Percentiles rank a stretch among this genome's conserved stretches.
Evolutionary conservation across 352 stramenopile genomes (phyloP).

Genomic region (Globisporangium apiculatum): DNA sequence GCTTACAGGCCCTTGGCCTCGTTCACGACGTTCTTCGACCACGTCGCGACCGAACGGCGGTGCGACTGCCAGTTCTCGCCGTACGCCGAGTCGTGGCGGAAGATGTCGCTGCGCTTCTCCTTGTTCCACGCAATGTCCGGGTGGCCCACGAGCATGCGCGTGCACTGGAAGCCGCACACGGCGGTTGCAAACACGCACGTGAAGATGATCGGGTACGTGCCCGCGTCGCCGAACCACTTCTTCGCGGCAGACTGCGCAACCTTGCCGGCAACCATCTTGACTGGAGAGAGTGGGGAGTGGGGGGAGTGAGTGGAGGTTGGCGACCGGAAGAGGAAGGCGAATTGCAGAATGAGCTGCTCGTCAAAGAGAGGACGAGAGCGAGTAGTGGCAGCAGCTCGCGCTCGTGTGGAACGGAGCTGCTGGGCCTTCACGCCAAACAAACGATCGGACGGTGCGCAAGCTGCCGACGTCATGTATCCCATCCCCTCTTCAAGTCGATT

Average conservation of each 20-base stretch:
- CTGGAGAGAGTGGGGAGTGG: constrained; percentile 9
- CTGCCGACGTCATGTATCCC: constrained; percentile 6
- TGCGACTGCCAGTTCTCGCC: constrained; percentile 71
- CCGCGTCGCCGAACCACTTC: constrained; percentile 71
- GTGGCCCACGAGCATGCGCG: constrained; percentile 58
- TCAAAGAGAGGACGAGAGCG: neutral
- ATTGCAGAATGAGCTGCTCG: constrained; percentile 58
- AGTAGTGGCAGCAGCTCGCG: neutral
- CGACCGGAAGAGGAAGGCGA: constrained; percentile 19
- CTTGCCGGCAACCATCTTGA: constrained; percentile 49
- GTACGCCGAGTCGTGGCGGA: constrained; percentile 57
- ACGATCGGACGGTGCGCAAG: constrained; percentile 7
- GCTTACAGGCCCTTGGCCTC: constrained; percentile 62
- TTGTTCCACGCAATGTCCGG: constrained; percentile 80
- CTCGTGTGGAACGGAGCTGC: no score
- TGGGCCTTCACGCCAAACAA: no score
- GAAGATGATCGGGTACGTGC: constrained; percentile 68
- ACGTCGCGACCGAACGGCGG: constrained; percentile 57
- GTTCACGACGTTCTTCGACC: constrained; percentile 75
- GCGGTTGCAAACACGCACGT: constrained; percentile 56
- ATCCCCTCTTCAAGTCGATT: constrained; percentile 4
- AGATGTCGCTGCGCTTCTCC: constrained; percentile 61
- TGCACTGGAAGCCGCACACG: constrained; percentile 68
- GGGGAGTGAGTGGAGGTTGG: constrained; percentile 1
- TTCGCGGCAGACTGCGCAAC: constrained; percentile 41